Evolutionary conservation across 2,329 filamentous ascomycete genomes (phyloP), one percentile per base, ranked within the genome.

Genomic region (Drechslerella stenobrocha): DNA sequence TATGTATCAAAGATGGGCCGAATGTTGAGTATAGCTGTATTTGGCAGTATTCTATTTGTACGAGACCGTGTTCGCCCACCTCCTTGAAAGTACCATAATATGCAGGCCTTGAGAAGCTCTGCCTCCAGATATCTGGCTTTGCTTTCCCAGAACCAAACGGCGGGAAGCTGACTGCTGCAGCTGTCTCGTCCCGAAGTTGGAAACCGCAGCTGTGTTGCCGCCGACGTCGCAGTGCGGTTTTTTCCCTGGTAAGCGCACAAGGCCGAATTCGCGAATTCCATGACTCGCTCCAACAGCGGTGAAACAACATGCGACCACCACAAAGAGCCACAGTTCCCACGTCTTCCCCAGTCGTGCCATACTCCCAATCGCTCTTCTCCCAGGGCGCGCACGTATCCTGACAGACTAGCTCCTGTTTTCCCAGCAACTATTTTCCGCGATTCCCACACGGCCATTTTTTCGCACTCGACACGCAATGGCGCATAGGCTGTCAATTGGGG

Each of bases 281-380:
- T 30, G 28, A 40, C 50, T 47, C 35, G 40, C 37, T 66, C 44
- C n/a, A 34, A 15, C 22, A 11, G 20, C 35, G 40, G 23, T 32
- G 23, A 30, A 52, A 52, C 26, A 50, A 67, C 60, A 50, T 30
- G n/a, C 30, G 28, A 53, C 26, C 37, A 20, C 3, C 8, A 20
- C 6, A 15, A 66, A 59, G 53, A 60, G 55, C 60, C 63, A 67
- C 47, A 52, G 15, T n/a, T 15, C 20, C 42, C 44, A 7, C 15
- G 24, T 58, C 45, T 52, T 3, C 56, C 26, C 47, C 40, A 44
- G 40, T 44, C 22, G 18, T 67, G 45, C 37, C 24, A 24, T 60
- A 55, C 47, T 55, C 55, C 51, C 48, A 42, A 60, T 55, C 56
- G 55, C 37, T 60, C 18, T 60, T 67, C 42, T 60, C 60, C 44